Base-by-base conservation (phyloP, 306 rosid genomes). In the peach (Prunus persica) region DNA sequence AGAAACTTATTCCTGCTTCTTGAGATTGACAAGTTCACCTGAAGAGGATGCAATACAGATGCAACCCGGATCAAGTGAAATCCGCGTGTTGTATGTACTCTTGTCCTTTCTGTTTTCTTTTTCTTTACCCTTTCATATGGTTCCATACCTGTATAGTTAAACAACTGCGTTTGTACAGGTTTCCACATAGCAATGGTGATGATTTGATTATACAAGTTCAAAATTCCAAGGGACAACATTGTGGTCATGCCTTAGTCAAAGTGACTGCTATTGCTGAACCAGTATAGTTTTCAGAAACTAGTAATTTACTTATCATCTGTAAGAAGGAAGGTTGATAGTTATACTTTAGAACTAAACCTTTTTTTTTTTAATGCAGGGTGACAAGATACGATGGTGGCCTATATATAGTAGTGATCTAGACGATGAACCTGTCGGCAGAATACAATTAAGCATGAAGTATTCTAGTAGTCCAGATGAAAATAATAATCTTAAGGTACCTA, bases 341-440 rank as follows among this genome's bases (percentile, higher is more conserved):
- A 45, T 51, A 13, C 54, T 70, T 8, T 9, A 34, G 68, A 73
- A 60, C 58, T 71, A 49, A 64, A 54, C 38, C 5, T 9, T 13
- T 74, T 8, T 74, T 8, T 68, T 62, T 60, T 67, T 38, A 30
- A 78, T 46, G 64, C 83, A 85, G 86, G 78, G 71, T 27, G 71
- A 79, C 72, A 81, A 71, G 73, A 72, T 78, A 70, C 80, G 71
- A 55, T 78, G 83, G 83, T 85, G 79, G 83, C 78, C 83, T 27
- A 46, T 81, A 15, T 85, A 75, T 65, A 34, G 50, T 60, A 47
- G 52, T 51, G 81, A 85, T 66, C 79, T 74, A 43, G 68, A 71
- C 28, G 76, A 78, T 60, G 85, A 85, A 61, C 46, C 74, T 43
- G 79, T 81, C 41, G 88, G 83, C 25, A 71, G 69, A 75, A 70